These are phyloP conservation scores for Tolypocladium amazonense DNA, from an alignment of 2,329 filamentous ascomycete species.

Conservation along the genomic window DNA sequence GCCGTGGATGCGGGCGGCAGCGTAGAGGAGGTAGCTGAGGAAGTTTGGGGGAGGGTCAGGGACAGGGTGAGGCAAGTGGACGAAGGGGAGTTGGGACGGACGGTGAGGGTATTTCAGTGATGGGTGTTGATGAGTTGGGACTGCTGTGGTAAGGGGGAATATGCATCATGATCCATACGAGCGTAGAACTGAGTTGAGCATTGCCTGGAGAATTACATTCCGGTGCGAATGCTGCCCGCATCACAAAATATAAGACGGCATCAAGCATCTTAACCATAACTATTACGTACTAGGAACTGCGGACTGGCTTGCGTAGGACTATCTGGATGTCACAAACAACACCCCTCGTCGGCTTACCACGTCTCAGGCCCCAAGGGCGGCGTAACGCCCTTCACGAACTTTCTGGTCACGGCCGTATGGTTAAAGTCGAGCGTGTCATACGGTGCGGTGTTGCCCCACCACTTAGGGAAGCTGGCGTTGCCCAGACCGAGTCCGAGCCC, in stretches of 20 bases:
- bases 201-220: too few relatives aligned
- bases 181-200: background rate
- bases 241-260: too few relatives aligned
- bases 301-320: background rate
- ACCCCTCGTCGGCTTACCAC: background rate
- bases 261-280: background rate
- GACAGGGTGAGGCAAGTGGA: slow-evolving; percentile 37
- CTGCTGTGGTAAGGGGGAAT: background rate
- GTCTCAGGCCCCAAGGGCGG: background rate
- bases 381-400: background rate
- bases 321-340: background rate
- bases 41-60: slow-evolving; percentile 42
- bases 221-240: background rate
- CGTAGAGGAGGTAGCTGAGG: slow-evolving; percentile 45
- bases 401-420: background rate
- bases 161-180: background rate
- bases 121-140: background rate
- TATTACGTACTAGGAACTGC: background rate
- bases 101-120: slow-evolving; percentile 29
- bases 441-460: background rate
- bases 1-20: slow-evolving; percentile 43
- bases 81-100: slow-evolving; percentile 34
- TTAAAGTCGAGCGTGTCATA: background rate
- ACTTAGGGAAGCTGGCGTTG: background rate
- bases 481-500: slow-evolving; percentile 23